Evolutionary conservation across 169 alveolate genomes (phyloP).

Genomic region (Theileria sp.): DNA sequence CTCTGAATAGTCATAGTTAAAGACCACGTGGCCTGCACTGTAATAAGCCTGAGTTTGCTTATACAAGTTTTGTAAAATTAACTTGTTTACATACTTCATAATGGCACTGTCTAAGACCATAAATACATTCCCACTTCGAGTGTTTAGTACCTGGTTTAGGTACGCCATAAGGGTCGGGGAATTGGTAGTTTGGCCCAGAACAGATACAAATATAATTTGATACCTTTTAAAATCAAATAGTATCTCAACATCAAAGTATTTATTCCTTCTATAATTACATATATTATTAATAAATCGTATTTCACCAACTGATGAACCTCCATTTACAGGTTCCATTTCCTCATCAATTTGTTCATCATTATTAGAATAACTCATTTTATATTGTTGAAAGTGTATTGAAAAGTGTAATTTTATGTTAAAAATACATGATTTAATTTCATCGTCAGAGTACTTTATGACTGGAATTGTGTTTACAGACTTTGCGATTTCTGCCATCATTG

Average conservation of each 20-base stretch:
- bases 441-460: slow-evolving; percentile 17
- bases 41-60: not conserved
- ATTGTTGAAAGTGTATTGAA: not conserved
- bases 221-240: slow-evolving; percentile 49
- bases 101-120: not conserved
- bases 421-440: slow-evolving; percentile 34
- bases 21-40: not conserved
- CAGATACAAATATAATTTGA: slow-evolving; percentile 21
- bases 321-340: slow-evolving; percentile 24
- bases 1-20: not conserved
- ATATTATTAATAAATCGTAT: not conserved
- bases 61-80: not conserved
- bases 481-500: slow-evolving; percentile 47
- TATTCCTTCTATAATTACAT: slow-evolving; percentile 1
- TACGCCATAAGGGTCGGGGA: slow-evolving; percentile 22
- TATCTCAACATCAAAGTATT: slow-evolving; percentile 29
- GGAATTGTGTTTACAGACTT: slow-evolving; percentile 49
- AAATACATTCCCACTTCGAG: slow-evolving; percentile 26
- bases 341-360: not conserved
- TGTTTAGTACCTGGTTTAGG: slow-evolving; percentile 13
- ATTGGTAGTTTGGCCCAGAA: not conserved
- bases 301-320: slow-evolving; percentile 21
- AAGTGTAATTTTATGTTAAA: not conserved
- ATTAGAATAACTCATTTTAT: slow-evolving; percentile 9
- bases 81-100: not conserved